Percentiles rank a stretch among this genome's conserved stretches.
These are phyloP conservation scores for Apophysomyces sp. DNA, from an alignment of 371 early-diverging fungal genomes.

Conservation along the genomic window DNA sequence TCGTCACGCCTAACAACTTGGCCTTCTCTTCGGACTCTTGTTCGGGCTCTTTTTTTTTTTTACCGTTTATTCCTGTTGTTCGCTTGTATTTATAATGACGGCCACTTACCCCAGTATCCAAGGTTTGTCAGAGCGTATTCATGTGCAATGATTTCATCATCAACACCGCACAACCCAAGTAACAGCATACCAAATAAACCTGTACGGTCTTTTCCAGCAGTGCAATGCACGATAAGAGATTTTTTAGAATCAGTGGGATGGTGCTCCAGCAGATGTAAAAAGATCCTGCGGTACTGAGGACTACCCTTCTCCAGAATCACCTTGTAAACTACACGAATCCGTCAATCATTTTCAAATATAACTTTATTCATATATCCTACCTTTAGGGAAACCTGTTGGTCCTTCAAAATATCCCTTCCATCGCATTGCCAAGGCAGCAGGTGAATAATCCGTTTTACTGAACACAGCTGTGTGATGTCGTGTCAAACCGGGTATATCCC, in stretches of 20 bases:
- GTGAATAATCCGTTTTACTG: conserved; percentile 58
- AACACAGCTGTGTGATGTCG: conserved; percentile 59
- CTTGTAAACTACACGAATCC: conserved; percentile 38
- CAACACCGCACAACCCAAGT: conserved; percentile 70
- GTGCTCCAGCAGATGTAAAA: conserved; percentile 54
- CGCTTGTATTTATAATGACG: neutral
- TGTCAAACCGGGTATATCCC: conserved; percentile 30
- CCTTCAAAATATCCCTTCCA: conserved; percentile 64
- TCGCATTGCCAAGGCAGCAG: conserved; percentile 57
- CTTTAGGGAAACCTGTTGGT: conserved; percentile 55
- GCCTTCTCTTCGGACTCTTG: conserved; percentile 38
- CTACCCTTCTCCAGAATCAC: conserved; percentile 52
- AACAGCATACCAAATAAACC: conserved; percentile 78
- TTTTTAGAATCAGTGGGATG: conserved; percentile 25
- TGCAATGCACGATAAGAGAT: conserved; percentile 7
- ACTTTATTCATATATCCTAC: conserved; percentile 14
- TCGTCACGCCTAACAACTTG: conserved; percentile 21
- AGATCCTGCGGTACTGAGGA: conserved; percentile 49
- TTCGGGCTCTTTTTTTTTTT: conserved; percentile 35
- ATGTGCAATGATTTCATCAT: conserved; percentile 69
- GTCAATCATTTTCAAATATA: neutral
- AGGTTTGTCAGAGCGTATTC: conserved; percentile 71
- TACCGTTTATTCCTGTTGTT: neutral
- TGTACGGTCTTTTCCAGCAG: conserved; percentile 65
- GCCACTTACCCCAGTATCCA: conserved; percentile 47